Percentiles rank a stretch among this genome's conserved stretches.
These are phyloP conservation scores for Jamesozyma rosinii DNA, from an alignment of 805 yeast genomes.

Conservation along the genomic window DNA sequence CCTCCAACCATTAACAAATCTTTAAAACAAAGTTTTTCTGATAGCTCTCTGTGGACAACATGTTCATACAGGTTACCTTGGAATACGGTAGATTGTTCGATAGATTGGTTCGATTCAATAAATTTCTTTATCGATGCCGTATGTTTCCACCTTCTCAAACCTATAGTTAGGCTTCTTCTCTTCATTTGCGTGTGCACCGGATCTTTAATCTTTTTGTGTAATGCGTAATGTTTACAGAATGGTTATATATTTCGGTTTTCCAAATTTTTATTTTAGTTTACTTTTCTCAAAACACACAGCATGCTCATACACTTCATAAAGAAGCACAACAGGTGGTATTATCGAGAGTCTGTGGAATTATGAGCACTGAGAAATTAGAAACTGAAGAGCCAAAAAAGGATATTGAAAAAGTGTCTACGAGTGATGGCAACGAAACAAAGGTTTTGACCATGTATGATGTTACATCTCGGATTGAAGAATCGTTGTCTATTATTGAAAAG, in stretches of 20 bases:
- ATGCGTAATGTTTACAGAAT: neutral
- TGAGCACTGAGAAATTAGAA: constrained; percentile 1
- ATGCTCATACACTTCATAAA: neutral
- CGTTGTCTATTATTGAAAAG: constrained; percentile 14
- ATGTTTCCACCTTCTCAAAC: constrained; percentile 6
- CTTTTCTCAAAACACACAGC: neutral
- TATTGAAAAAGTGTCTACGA: neutral
- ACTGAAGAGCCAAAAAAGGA: neutral
- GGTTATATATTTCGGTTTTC: neutral
- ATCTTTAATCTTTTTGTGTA: neutral
- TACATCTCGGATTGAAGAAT: constrained; percentile 22
- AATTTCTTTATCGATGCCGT: constrained; percentile 14
- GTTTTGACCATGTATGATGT: constrained; percentile 22
- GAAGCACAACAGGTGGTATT: neutral
- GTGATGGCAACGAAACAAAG: neutral
- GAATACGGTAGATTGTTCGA: constrained; percentile 25
- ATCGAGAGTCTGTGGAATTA: neutral
- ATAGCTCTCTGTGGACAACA: constrained; percentile 26
- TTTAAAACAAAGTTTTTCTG: constrained; percentile 19
- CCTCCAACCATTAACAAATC: constrained; percentile 25
- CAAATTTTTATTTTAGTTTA: neutral
- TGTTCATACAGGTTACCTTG: constrained; percentile 30
- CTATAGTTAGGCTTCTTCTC: neutral
- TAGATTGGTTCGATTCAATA: constrained; percentile 15
- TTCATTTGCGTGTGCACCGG: neutral